Percentiles rank a stretch among this genome's conserved stretches.
phyloP scores from a whole-genome alignment of 495 filamentous ascomycete species.

The Saxophila tyrrhenica region DNA sequence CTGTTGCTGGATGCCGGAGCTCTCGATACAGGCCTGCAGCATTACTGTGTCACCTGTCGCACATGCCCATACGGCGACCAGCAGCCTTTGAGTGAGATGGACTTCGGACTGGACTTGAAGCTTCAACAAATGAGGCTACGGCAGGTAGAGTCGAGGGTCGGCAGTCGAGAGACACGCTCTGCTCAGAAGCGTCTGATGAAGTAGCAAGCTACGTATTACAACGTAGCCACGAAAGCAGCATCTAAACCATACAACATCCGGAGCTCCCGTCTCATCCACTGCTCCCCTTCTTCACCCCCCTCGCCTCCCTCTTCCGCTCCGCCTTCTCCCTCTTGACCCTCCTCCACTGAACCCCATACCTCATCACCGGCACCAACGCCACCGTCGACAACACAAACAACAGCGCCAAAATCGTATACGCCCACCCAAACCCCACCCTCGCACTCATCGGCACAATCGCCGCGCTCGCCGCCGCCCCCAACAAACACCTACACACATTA shows the following conservation, averaged over 20 bases:
- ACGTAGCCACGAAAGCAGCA: background rate
- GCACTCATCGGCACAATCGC: conserved; percentile 34
- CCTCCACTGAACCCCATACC: conserved; percentile 33
- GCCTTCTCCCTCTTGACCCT: conserved; percentile 20
- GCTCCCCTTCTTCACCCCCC: conserved; percentile 7
- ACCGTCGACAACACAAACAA: conserved; percentile 27
- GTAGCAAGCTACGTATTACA: background rate
- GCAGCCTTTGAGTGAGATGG: too few species aligned
- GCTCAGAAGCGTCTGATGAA: too few species aligned
- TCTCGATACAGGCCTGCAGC: too few species aligned
- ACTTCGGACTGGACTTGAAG: too few species aligned
- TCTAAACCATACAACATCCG: background rate
- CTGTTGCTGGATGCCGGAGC: too few species aligned
- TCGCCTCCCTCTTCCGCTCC: conserved; percentile 8
- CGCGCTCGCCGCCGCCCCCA: conserved; percentile 36
- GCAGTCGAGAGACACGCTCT: background rate
- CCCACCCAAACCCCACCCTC: conserved; percentile 39
- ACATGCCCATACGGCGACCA: too few species aligned
- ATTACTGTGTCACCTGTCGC: too few species aligned
- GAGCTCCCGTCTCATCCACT: background rate
- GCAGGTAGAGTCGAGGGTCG: too few species aligned
- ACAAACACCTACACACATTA: conserved; percentile 37
- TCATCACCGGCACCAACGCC: conserved; percentile 29
- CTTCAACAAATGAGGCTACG: too few species aligned
- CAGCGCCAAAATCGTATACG: conserved; percentile 32